These are phyloP conservation scores for Quercus ilex DNA, from an alignment of 306 rosid species.

Conservation along the genomic window DNA sequence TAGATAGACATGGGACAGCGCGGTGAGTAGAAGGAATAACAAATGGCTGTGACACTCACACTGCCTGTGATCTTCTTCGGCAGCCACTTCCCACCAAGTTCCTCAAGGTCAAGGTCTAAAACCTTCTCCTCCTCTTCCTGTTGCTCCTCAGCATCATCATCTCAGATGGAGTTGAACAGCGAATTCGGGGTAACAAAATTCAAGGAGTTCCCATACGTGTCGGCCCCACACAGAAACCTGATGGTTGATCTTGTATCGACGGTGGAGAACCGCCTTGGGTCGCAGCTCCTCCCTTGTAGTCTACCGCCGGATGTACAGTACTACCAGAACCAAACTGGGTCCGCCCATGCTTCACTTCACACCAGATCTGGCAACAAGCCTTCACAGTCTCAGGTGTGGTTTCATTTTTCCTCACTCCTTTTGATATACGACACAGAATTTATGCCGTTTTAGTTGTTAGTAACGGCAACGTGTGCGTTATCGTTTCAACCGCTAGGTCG, in stretches of 20 bases:
- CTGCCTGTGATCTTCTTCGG: constrained; percentile 26
- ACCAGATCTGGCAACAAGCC: constrained; percentile 42
- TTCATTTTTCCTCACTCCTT: not conserved
- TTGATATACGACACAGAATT: not conserved
- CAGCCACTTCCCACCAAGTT: constrained; percentile 16
- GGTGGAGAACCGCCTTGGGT: constrained; percentile 51
- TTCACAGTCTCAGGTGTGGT: constrained; percentile 54
- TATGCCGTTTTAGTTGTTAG: no score
- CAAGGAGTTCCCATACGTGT: constrained; percentile 62
- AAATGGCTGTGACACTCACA: not conserved
- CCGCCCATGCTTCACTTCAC: constrained; percentile 58
- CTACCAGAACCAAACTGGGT: constrained; percentile 36
- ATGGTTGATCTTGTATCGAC: constrained; percentile 59
- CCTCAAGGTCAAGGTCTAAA: constrained; percentile 14
- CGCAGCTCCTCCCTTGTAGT: constrained; percentile 67
- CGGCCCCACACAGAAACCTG: constrained; percentile 54
- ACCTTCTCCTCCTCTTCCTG: constrained; percentile 22
- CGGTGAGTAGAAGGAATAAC: no score
- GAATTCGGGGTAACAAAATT: constrained; percentile 38
- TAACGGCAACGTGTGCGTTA: no score
- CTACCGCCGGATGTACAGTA: constrained; percentile 62
- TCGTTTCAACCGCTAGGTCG: no score
- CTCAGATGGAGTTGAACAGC: constrained; percentile 39
- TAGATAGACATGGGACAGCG: no score
- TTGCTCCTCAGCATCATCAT: constrained; percentile 23